Evolutionary conservation across 192 early-diverging fungal genomes (phyloP).

Genomic region (Glomus cerebriforme): DNA sequence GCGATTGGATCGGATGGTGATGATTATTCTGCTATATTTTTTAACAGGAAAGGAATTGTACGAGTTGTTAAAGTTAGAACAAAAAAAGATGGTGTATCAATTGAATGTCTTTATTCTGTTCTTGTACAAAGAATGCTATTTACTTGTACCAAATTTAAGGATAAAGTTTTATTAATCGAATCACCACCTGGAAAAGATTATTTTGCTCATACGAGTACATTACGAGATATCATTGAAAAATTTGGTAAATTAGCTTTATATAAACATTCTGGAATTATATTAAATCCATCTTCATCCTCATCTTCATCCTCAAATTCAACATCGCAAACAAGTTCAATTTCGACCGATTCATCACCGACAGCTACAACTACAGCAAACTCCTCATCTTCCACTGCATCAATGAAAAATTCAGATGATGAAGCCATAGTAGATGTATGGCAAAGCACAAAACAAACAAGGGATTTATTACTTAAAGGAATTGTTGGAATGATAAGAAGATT

Average conservation of each 20-base stretch:
- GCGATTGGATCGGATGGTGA: neutral
- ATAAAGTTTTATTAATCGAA: neutral
- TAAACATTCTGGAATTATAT: neutral
- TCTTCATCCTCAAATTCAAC: neutral
- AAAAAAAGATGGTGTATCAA: neutral
- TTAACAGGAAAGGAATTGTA: neutral
- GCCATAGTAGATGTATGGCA: neutral
- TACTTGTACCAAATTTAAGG: conserved; percentile 1
- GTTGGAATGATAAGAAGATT: conserved; percentile 4
- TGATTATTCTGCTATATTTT: conserved; percentile 8
- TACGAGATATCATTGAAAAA: neutral
- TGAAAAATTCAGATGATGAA: neutral
- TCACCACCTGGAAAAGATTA: conserved; percentile 1
- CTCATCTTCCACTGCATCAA: neutral
- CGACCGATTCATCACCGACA: neutral
- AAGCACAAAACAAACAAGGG: neutral
- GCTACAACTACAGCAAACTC: neutral
- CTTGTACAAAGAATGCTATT: neutral
- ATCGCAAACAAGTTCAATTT: no score
- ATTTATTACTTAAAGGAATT: neutral
- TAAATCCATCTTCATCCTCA: neutral
- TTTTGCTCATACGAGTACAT: neutral
- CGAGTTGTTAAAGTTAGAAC: neutral
- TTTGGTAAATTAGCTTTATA: neutral
- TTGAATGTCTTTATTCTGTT: neutral